Evolutionary conservation across 2,329 filamentous ascomycete species (phyloP).

Genomic region (Pseudocercospora pini-densiflorae): DNA sequence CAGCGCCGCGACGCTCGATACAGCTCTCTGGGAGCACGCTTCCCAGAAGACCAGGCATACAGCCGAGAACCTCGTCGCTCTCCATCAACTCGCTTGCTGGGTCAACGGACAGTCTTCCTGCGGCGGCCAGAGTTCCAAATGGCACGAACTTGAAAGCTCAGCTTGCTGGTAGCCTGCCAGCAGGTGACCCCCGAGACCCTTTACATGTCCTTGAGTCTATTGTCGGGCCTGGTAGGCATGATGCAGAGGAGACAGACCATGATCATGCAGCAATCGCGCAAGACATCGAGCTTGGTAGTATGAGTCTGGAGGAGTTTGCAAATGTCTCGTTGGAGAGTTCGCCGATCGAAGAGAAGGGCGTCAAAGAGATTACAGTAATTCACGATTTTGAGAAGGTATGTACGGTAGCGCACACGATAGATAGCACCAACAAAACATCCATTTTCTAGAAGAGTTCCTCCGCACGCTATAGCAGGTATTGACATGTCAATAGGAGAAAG

Average conservation of each 20-base stretch:
- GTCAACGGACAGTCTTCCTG: constrained; percentile 75
- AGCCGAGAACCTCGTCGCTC: constrained; percentile 75
- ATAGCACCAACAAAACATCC: not conserved
- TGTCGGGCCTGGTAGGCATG: constrained; percentile 48
- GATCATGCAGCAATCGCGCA: constrained; percentile 54
- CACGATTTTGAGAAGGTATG: constrained; percentile 63
- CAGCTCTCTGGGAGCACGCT: constrained; percentile 71
- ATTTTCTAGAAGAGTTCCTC: not conserved
- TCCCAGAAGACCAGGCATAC: constrained; percentile 69
- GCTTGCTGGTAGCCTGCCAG: constrained; percentile 50
- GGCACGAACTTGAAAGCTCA: constrained; percentile 69
- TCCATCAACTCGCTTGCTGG: constrained; percentile 75
- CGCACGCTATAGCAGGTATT: not conserved
- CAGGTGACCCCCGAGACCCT: constrained; percentile 67
- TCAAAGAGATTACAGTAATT: constrained; percentile 28
- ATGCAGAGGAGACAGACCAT: constrained; percentile 44
- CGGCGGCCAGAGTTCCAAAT: constrained; percentile 67
- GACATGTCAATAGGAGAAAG: constrained; percentile 60
- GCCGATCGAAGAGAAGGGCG: constrained; percentile 33
- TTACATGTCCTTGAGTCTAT: constrained; percentile 69
- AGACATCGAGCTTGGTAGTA: constrained; percentile 76
- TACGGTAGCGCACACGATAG: not conserved
- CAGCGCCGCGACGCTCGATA: constrained; percentile 69
- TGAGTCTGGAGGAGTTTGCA: constrained; percentile 76
- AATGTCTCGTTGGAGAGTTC: constrained; percentile 35